A percentile compares a stretch with the other conserved stretches of the same genome.
phyloP scores from a whole-genome alignment of 371 early-diverging fungal genomes.

The Nematocida sp. region DNA sequence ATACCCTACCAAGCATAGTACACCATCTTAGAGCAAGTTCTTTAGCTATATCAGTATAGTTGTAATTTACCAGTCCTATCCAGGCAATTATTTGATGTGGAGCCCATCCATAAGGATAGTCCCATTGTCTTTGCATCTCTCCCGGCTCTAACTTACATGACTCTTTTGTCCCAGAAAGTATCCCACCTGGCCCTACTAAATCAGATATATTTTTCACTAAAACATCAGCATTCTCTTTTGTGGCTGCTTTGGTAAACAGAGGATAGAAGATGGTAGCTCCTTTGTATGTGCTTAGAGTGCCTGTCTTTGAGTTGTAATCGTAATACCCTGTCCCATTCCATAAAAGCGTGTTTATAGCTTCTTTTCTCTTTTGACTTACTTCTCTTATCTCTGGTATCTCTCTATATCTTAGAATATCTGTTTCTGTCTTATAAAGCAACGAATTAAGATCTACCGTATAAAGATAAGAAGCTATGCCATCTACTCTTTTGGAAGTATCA shows the following conservation, averaged over 20 bases:
- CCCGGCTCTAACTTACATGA: background rate
- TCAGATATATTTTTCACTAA: slow-evolving; percentile 1
- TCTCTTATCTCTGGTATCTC: slow-evolving; percentile 1
- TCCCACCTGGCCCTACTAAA: slow-evolving; percentile 27
- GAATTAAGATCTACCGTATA: slow-evolving; percentile 72
- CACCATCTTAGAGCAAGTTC: slow-evolving; percentile 42
- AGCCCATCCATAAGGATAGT: slow-evolving; percentile 51
- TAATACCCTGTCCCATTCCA: slow-evolving; percentile 34
- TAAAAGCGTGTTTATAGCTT: slow-evolving; percentile 33
- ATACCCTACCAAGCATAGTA: slow-evolving; percentile 44
- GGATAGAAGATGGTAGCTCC: slow-evolving; percentile 47
- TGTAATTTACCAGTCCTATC: slow-evolving; percentile 42
- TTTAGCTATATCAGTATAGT: background rate
- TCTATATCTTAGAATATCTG: slow-evolving; percentile 62
- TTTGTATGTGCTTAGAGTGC: slow-evolving; percentile 23
- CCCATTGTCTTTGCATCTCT: slow-evolving; percentile 43
- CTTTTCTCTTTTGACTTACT: slow-evolving; percentile 49
- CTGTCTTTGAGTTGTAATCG: slow-evolving; percentile 28
- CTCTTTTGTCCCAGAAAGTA: slow-evolving; percentile 38
- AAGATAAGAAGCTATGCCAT: slow-evolving; percentile 47
- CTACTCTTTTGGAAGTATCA: slow-evolving; percentile 75
- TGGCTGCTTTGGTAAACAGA: slow-evolving; percentile 18
- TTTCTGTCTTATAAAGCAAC: slow-evolving; percentile 71
- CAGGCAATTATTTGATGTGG: slow-evolving; percentile 49
- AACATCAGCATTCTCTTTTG: slow-evolving; percentile 11